phyloP scores from a whole-genome alignment of 192 early-diverging fungal species.

The Gigaspora rosea region DNA sequence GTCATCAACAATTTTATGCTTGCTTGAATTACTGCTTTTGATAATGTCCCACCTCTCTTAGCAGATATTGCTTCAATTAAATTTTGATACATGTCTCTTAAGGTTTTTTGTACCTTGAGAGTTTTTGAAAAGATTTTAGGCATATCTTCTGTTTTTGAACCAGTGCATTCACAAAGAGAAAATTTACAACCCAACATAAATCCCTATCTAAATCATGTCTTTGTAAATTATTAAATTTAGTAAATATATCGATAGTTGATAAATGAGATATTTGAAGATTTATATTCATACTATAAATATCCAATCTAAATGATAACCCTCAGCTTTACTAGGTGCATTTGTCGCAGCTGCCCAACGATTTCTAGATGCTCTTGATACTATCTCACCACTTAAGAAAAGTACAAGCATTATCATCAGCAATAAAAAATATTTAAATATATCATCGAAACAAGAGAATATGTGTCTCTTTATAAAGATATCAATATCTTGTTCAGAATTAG shows the following conservation, averaged over 20 bases:
- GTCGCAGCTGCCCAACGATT: slow-evolving; percentile 5
- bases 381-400: slow-evolving; percentile 24
- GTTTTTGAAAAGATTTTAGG: slow-evolving; percentile 19
- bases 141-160: slow-evolving; percentile 20
- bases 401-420: neutral
- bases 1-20: slow-evolving; percentile 26
- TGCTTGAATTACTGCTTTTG: slow-evolving; percentile 9
- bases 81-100: slow-evolving; percentile 23
- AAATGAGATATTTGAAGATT: slow-evolving; percentile 13
- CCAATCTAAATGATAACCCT: slow-evolving; percentile 28
- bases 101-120: slow-evolving; percentile 28
- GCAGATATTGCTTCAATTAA: slow-evolving; percentile 24
- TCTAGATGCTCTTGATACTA: slow-evolving; percentile 24
- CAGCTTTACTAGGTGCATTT: slow-evolving; percentile 11
- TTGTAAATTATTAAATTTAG: slow-evolving; percentile 22
- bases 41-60: slow-evolving; percentile 4
- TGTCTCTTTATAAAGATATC: slow-evolving; percentile 34
- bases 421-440: slow-evolving; percentile 12
- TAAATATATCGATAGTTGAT: slow-evolving; percentile 16
- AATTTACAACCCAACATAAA: slow-evolving; percentile 11
- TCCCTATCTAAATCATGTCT: slow-evolving; percentile 26
- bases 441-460: slow-evolving; percentile 33
- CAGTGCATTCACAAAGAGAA: slow-evolving; percentile 13
- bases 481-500: slow-evolving; percentile 30
- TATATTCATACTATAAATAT: slow-evolving; percentile 32